Conservation (phyloP, 2,329 filamentous ascomycete genomes). For the Aureobasidium sp. region DNA sequence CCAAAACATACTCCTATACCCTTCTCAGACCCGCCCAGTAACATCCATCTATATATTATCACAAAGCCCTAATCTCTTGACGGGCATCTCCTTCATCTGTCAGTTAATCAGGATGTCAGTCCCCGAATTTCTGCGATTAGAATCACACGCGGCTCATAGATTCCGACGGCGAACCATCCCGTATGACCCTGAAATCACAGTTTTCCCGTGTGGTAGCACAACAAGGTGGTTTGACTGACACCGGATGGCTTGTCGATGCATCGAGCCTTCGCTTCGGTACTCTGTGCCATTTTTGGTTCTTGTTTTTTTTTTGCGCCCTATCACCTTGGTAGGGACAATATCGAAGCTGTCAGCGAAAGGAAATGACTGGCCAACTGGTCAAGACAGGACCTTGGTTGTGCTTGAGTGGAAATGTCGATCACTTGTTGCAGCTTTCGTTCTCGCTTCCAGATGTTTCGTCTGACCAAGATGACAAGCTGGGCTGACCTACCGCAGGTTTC, state of each 20-base stretch:
- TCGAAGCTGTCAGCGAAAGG: neutral
- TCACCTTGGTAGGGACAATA: neutral
- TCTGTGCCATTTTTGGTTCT: neutral
- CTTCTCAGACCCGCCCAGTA: neutral
- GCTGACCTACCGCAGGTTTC: neutral
- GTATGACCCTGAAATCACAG: neutral
- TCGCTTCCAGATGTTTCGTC: neutral
- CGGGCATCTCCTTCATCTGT: neutral
- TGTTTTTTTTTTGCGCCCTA: neutral
- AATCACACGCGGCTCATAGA: neutral
- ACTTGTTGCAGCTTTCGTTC: neutral
- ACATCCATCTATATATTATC: neutral
- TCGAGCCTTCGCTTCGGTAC: neutral
- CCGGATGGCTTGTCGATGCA: neutral
- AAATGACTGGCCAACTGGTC: neutral
- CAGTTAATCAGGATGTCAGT: neutral
- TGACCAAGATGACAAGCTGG: neutral
- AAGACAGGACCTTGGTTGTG: neutral
- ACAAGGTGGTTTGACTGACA: neutral
- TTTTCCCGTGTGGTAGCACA: neutral
- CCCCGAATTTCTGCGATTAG: neutral
- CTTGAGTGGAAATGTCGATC: neutral
- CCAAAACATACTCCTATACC: neutral
- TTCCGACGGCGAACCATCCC: neutral
- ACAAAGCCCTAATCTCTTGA: neutral